Percentiles rank a stretch among this genome's conserved stretches.
Evolutionary conservation across 768 basidiomycete species (phyloP).

Genomic region (Phylloporus rhodoxanthus): DNA sequence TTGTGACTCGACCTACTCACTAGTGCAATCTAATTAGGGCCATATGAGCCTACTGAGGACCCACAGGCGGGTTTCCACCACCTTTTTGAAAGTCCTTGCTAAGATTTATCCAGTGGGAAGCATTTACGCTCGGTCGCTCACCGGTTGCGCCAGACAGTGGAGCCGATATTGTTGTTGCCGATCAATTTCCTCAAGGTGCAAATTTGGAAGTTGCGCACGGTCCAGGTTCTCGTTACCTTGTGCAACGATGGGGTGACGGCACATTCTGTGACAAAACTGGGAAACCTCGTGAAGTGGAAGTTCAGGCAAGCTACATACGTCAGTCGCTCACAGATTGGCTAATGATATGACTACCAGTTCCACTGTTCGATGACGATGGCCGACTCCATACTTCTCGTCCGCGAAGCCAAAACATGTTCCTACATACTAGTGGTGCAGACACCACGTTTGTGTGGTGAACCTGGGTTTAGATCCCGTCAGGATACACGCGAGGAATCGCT

Average conservation of each 20-base stretch:
- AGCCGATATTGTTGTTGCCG: conserved; percentile 59
- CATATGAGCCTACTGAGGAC: conserved; percentile 80
- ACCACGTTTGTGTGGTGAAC: conserved; percentile 87
- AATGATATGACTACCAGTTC: conserved; percentile 46
- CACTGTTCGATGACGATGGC: conserved; percentile 95
- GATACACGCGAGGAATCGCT: conserved; percentile 61
- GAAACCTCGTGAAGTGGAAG: conserved; percentile 82
- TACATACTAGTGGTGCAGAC: conserved; percentile 94
- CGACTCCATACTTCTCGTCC: conserved; percentile 85
- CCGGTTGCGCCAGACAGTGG: conserved; percentile 53
- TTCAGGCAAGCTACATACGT: conserved; percentile 60
- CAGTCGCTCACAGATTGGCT: conserved; percentile 1
- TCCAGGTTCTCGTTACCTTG: conserved; percentile 83
- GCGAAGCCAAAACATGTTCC: conserved; percentile 89
- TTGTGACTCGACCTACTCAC: conserved; percentile 15
- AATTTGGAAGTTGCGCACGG: conserved; percentile 74
- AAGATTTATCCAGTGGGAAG: conserved; percentile 53
- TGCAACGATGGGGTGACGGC: conserved; percentile 88
- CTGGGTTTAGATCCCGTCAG: conserved; percentile 78
- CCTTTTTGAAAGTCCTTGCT: conserved; percentile 21
- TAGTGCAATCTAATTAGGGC: conserved; percentile 40
- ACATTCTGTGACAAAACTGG: conserved; percentile 92
- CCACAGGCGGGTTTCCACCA: conserved; percentile 51
- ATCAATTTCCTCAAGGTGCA: conserved; percentile 55
- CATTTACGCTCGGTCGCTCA: conserved; percentile 73